A percentile compares a stretch with the other conserved stretches of the same genome.
Evolutionary conservation across 257 asterid genomes (phyloP).

Genomic region (Prunella vulgaris): DNA sequence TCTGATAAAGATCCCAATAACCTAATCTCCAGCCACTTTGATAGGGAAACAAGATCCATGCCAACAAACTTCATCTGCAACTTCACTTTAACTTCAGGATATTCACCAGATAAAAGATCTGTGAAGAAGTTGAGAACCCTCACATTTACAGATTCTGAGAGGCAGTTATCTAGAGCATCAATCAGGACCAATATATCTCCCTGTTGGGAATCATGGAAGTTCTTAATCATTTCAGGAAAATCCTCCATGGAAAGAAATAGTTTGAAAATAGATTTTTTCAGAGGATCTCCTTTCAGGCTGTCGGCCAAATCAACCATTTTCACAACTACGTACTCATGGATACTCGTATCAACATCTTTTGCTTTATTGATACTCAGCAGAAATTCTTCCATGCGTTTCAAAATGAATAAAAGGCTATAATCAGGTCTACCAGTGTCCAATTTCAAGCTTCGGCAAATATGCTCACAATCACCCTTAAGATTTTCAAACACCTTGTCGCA

Average conservation of each 20-base stretch:
- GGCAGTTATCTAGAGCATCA: constrained; percentile 68
- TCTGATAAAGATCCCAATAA: constrained; percentile 61
- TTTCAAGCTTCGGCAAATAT: constrained; percentile 55
- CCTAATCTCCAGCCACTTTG: constrained; percentile 84
- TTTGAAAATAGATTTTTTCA: constrained; percentile 39
- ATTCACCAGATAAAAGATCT: constrained; percentile 66
- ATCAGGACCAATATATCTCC: constrained; percentile 72
- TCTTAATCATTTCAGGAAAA: constrained; percentile 39
- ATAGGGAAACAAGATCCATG: constrained; percentile 58
- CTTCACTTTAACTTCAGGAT: constrained; percentile 50
- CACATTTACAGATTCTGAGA: constrained; percentile 65
- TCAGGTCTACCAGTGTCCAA: constrained; percentile 60
- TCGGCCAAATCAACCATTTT: constrained; percentile 59
- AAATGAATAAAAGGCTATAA: constrained; percentile 49
- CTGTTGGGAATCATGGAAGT: constrained; percentile 51
- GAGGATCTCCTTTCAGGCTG: constrained; percentile 61
- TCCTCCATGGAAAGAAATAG: constrained; percentile 57
- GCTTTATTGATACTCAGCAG: constrained; percentile 37
- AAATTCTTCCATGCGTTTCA: constrained; percentile 83
- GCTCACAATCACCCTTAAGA: constrained; percentile 60
- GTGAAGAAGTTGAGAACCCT: constrained; percentile 79
- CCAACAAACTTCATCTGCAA: constrained; percentile 64
- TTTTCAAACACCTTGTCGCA: constrained; percentile 70
- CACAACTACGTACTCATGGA: constrained; percentile 57
- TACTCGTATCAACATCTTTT: constrained; percentile 46